phyloP scores from a whole-genome alignment of 1,139 yeast species.

The Scheffersomyces lignicola region DNA sequence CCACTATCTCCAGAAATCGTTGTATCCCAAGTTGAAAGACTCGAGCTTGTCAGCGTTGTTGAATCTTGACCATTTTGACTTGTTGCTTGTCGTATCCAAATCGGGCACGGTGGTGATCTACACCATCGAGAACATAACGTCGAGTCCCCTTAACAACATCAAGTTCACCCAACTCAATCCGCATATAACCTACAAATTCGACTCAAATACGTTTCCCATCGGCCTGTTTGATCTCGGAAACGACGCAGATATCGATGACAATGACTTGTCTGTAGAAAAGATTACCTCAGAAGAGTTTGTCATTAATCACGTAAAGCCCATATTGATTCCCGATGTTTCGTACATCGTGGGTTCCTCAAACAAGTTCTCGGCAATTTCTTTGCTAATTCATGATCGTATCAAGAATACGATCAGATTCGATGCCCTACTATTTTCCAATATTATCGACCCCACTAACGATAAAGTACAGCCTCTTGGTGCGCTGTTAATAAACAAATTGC shows the following conservation, averaged over 20 bases:
- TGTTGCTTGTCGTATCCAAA: constrained; percentile 53
- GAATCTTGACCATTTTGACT: constrained; percentile 37
- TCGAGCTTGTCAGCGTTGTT: constrained; percentile 10
- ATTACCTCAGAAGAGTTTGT: constrained; percentile 17
- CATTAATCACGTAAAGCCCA: constrained; percentile 20
- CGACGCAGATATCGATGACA: constrained; percentile 2
- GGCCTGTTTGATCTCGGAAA: constrained; percentile 6
- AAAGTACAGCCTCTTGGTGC: constrained; percentile 13
- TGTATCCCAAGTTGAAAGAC: constrained; percentile 12
- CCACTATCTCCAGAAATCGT: constrained; percentile 31
- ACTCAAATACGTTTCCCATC: constrained; percentile 17
- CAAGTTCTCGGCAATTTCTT: constrained; percentile 16
- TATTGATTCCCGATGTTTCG: constrained; percentile 23
- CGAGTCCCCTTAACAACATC: constrained; percentile 45
- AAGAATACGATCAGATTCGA: constrained; percentile 37
- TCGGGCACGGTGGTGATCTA: constrained; percentile 47
- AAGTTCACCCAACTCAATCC: constrained; percentile 20
- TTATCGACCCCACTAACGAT: constrained; percentile 9
- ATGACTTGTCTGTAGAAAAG: constrained; percentile 6
- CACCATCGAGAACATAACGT: constrained; percentile 53
- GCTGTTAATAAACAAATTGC: constrained; percentile 49
- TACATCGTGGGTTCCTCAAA: constrained; percentile 10
- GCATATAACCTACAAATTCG: constrained; percentile 10
- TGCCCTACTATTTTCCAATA: constrained; percentile 17
- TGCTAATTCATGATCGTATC: constrained; percentile 40